Evolutionary conservation across 2,329 filamentous ascomycete species (phyloP).

Genomic region (Apiospora pterosperma): DNA sequence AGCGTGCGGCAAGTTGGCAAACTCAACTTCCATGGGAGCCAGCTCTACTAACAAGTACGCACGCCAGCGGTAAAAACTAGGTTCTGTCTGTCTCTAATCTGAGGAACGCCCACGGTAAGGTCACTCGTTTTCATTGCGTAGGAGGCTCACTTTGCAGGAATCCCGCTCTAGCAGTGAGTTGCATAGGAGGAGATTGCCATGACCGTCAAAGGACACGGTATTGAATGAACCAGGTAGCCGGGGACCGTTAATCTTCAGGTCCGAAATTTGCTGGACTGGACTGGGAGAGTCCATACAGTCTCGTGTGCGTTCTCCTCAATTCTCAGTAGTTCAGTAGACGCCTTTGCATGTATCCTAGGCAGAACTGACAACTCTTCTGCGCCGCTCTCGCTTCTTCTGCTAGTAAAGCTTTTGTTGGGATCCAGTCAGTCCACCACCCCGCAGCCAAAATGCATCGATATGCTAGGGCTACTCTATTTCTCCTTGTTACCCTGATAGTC

Average conservation of each 20-base stretch:
- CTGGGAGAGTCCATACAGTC: background rate
- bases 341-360: background rate
- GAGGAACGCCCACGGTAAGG: background rate
- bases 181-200: background rate
- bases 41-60: background rate
- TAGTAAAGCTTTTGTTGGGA: background rate
- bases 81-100: background rate
- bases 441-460: conserved; percentile 13
- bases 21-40: no score
- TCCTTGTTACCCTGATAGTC: conserved; percentile 14
- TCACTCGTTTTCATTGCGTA: background rate
- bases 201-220: background rate
- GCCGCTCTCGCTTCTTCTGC: background rate
- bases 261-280: background rate
- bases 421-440: background rate
- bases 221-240: background rate
- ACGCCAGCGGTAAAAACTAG: background rate
- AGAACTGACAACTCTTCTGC: background rate
- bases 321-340: background rate
- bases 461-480: conserved; percentile 10
- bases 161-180: background rate
- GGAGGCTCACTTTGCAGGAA: background rate
- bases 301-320: background rate
- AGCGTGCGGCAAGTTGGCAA: no score
- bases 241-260: background rate